A percentile compares a stretch with the other conserved stretches of the same genome.
These are phyloP conservation scores for Myriosclerotinia scirpicola DNA, from an alignment of 2,329 filamentous ascomycete genomes.

Conservation along the genomic window DNA sequence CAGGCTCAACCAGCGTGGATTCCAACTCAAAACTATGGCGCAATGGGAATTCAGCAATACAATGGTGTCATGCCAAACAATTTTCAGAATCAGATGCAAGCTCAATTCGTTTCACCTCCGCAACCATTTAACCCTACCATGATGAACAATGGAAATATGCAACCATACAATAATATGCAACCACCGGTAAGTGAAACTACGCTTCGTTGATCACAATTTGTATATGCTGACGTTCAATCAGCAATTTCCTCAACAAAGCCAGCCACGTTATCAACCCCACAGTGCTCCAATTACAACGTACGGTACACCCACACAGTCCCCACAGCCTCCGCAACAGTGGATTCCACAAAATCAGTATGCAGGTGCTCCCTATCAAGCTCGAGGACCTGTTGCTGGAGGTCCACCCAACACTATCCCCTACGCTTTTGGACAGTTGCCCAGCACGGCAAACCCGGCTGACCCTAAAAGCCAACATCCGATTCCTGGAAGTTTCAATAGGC, in stretches of 20 bases:
- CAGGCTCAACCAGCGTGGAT: slow-evolving; percentile 60
- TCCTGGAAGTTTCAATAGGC: slow-evolving; percentile 79
- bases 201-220: not conserved
- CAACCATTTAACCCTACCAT: slow-evolving; percentile 37
- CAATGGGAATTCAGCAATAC: slow-evolving; percentile 50
- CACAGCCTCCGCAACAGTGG: slow-evolving; percentile 39
- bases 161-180: slow-evolving; percentile 34
- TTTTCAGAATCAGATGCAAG: slow-evolving; percentile 37
- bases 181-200: slow-evolving; percentile 33
- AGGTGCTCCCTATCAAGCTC: slow-evolving; percentile 37
- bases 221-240: slow-evolving; percentile 27
- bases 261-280: slow-evolving; percentile 39
- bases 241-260: slow-evolving; percentile 38
- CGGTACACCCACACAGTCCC: slow-evolving; percentile 40
- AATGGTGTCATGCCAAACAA: slow-evolving; percentile 47
- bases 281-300: slow-evolving; percentile 40
- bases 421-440: slow-evolving; percentile 75
- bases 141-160: slow-evolving; percentile 46
- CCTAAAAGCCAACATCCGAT: slow-evolving; percentile 78
- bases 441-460: slow-evolving; percentile 67
- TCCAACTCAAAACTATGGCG: slow-evolving; percentile 54
- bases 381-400: slow-evolving; percentile 33
- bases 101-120: slow-evolving; percentile 46
- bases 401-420: slow-evolving; percentile 55
- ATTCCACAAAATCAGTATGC: slow-evolving; percentile 35